Evolutionary conservation across 345 rosid genomes (phyloP).

Genomic region (sweet orange (Citrus sinensis)): DVS_A1.0 CM039168.1:19928501-19929000

Average conservation of each 20-base stretch:
- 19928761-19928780: not conserved
- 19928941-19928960: not conserved
- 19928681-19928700: not conserved
- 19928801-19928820: not conserved
- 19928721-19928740: not conserved
- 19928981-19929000: not conserved
- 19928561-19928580: slow-evolving; percentile 67
- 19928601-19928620: slow-evolving; percentile 42
- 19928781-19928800: not conserved
- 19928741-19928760: not conserved
- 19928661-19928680: not conserved
- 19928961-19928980: not conserved
- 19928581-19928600: slow-evolving; percentile 42
- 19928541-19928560: slow-evolving; percentile 55
- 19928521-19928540: slow-evolving; percentile 38
- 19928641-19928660: slow-evolving; percentile 26
- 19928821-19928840: not conserved
- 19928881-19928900: not conserved
- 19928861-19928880: not conserved
- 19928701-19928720: not conserved
- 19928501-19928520: slow-evolving; percentile 48
- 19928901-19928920: not conserved
- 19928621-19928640: slow-evolving; percentile 32
- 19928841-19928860: not conserved
- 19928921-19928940: not conserved